Conservation (phyloP, 306 rosid genomes). For the Quercus cerris region DNA sequence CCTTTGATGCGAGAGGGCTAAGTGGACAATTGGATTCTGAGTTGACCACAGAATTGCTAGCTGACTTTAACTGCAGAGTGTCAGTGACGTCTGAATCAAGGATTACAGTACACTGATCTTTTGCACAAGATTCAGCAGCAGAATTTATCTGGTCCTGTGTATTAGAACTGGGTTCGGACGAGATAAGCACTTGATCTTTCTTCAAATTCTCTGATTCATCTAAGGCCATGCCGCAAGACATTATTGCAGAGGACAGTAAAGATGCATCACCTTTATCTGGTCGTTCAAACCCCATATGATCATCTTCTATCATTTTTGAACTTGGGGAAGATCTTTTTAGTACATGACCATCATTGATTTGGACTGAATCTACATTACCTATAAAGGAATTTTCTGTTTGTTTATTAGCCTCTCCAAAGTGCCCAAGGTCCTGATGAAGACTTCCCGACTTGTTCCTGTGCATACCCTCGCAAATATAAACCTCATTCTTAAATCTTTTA, state of each 20-base stretch:
- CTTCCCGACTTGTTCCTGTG: slow-evolving; percentile 30
- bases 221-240: slow-evolving; percentile 15
- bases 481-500: slow-evolving; percentile 50
- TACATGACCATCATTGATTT: slow-evolving; percentile 23
- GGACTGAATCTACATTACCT: slow-evolving; percentile 26
- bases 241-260: slow-evolving; percentile 24
- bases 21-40: slow-evolving; percentile 16
- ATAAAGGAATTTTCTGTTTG: slow-evolving; percentile 35
- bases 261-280: slow-evolving; percentile 29
- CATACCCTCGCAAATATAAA: slow-evolving; percentile 35
- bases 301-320: slow-evolving; percentile 26
- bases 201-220: slow-evolving; percentile 31
- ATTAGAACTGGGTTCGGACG: slow-evolving; percentile 25
- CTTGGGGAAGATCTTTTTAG: slow-evolving; percentile 29
- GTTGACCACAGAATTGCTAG: slow-evolving; percentile 10
- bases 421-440: slow-evolving; percentile 43
- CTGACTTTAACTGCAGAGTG: slow-evolving; percentile 11
- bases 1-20: slow-evolving; percentile 15
- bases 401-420: slow-evolving; percentile 29
- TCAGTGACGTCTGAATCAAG: slow-evolving; percentile 4
- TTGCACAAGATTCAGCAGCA: slow-evolving; percentile 17
- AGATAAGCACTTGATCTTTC: slow-evolving; percentile 35
- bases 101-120: slow-evolving; percentile 8
- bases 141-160: slow-evolving; percentile 14
- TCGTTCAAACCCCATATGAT: slow-evolving; percentile 22